Evolutionary conservation across 495 filamentous ascomycete genomes (phyloP).

Genomic region (Aspergillus sclerotiicarbonarius): DNA sequence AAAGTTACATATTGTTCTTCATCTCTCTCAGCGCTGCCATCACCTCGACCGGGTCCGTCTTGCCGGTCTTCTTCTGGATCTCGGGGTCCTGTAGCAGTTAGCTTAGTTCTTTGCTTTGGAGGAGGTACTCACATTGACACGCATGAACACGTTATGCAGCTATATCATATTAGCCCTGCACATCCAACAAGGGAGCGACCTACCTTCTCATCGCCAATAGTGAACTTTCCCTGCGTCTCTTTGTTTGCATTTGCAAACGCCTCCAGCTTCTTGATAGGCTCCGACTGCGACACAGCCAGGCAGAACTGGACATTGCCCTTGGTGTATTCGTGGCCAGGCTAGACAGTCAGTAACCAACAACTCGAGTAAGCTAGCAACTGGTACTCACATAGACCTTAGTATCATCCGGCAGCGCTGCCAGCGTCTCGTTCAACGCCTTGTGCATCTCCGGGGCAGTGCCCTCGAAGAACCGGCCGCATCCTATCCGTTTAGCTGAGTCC

Average conservation of each 20-base stretch:
- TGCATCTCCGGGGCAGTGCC: conserved; percentile 90
- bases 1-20: conserved; percentile 70
- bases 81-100: conserved; percentile 62
- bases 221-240: conserved; percentile 94
- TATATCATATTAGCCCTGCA: conserved; percentile 31
- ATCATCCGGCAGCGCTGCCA: conserved; percentile 81
- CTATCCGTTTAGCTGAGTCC: conserved; percentile 36
- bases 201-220: conserved; percentile 97
- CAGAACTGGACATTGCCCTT: conserved; percentile 90
- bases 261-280: conserved; percentile 72
- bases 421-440: conserved; percentile 80
- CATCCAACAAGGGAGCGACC: conserved; percentile 7
- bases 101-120: not conserved
- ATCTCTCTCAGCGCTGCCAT: conserved; percentile 85
- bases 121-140: conserved; percentile 62
- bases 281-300: conserved; percentile 66
- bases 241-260: conserved; percentile 74
- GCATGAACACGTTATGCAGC: conserved; percentile 98
- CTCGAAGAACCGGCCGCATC: conserved; percentile 97
- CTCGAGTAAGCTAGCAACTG: not conserved
- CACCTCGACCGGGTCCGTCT: conserved; percentile 79
- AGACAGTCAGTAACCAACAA: conserved; percentile 8
- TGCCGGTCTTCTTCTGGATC: conserved; percentile 80
- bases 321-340: conserved; percentile 98
- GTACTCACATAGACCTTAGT: conserved; percentile 82